Conservation (phyloP, 1,284 basidiomycete genomes). For the Moesziomyces sp. region DNA sequence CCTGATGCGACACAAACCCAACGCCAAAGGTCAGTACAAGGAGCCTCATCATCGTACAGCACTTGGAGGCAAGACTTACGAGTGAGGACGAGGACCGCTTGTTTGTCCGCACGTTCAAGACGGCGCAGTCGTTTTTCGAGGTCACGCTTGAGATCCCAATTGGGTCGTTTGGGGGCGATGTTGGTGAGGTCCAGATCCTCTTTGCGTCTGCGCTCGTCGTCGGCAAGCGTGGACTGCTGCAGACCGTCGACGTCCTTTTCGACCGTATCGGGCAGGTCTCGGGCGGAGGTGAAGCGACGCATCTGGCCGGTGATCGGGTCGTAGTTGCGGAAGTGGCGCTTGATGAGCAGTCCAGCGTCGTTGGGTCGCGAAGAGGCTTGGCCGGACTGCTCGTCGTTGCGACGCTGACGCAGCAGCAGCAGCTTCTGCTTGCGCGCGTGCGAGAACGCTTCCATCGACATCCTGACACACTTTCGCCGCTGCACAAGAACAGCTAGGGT, state of each 20-base stretch:
- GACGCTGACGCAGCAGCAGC: conserved; percentile 80
- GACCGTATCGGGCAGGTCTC: conserved; percentile 81
- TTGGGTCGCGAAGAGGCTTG: not conserved
- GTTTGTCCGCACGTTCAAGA: conserved; percentile 88
- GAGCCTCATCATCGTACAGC: not conserved
- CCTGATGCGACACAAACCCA: conserved; percentile 1
- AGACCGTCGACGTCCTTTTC: conserved; percentile 86
- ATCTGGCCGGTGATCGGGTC: conserved; percentile 64
- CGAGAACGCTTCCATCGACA: conserved; percentile 77
- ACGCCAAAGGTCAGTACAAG: not conserved
- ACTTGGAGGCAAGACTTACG: conserved; percentile 71
- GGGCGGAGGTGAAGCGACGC: conserved; percentile 70
- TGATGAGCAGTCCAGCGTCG: conserved; percentile 30
- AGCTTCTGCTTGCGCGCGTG: conserved; percentile 88
- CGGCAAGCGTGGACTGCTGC: conserved; percentile 82
- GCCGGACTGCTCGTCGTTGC: conserved; percentile 69
- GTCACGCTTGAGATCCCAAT: conserved; percentile 97
- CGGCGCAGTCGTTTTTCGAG: conserved; percentile 88
- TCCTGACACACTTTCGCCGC: conserved; percentile 1
- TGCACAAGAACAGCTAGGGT: not conserved
- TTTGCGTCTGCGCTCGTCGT: conserved; percentile 83
- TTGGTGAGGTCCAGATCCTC: conserved; percentile 95
- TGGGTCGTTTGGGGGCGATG: conserved; percentile 93
- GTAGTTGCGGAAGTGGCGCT: conserved; percentile 66
- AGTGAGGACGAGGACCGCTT: conserved; percentile 90